phyloP scores from a whole-genome alignment of 495 filamentous ascomycete genomes.

The Ramalina peruviana region DNA sequence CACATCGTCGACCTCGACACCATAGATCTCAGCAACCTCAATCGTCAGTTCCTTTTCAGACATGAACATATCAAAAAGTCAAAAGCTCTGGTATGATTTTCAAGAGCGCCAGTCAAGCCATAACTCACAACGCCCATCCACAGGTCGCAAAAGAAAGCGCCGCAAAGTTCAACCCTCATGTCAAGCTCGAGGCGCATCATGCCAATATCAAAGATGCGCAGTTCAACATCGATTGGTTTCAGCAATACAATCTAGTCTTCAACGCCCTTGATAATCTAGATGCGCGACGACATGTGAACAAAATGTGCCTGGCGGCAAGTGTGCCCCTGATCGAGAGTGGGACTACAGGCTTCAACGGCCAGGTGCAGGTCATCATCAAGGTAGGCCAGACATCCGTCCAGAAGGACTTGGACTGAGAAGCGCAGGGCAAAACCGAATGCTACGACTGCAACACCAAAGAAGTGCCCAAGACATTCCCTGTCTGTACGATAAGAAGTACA shows the following conservation, averaged over 20 bases:
- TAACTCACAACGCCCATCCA: conserved; percentile 1
- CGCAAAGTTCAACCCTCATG: conserved; percentile 75
- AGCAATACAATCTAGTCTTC: conserved; percentile 71
- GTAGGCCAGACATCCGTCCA: conserved; percentile 20
- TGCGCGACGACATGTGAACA: conserved; percentile 87
- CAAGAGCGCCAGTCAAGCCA: not conserved
- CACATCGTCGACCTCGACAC: conserved; percentile 97
- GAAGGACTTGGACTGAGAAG: conserved; percentile 7
- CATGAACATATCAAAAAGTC: conserved; percentile 97
- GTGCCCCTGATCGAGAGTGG: conserved; percentile 93
- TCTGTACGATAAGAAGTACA: conserved; percentile 93
- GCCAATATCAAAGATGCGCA: conserved; percentile 89
- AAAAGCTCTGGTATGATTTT: conserved; percentile 67
- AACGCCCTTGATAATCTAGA: conserved; percentile 97
- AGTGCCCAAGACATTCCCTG: conserved; percentile 77
- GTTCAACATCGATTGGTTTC: conserved; percentile 87
- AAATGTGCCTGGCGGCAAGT: conserved; percentile 86
- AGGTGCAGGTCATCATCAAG: conserved; percentile 92
- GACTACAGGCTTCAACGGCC: conserved; percentile 94
- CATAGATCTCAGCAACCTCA: conserved; percentile 94
- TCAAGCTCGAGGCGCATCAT: conserved; percentile 82
- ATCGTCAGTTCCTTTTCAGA: conserved; percentile 94
- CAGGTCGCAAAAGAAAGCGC: conserved; percentile 93
- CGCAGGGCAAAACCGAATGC: conserved; percentile 74
- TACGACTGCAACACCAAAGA: conserved; percentile 90